These are phyloP conservation scores for Acanthamoeba sp. DNA, from an alignment of 208 protist genomes.

Conservation along the genomic window DNA sequence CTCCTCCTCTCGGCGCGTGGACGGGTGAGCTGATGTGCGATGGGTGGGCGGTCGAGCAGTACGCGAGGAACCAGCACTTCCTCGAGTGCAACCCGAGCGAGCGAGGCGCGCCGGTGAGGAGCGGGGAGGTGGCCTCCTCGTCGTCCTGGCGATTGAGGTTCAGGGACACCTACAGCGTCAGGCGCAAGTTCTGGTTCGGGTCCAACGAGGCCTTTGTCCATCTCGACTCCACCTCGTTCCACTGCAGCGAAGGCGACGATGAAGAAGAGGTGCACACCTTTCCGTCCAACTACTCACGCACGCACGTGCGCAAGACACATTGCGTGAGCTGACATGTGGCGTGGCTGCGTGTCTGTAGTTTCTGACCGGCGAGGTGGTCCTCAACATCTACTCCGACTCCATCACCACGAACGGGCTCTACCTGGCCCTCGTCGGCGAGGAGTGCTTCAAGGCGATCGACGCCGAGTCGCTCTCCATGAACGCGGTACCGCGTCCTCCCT, in stretches of 20 bases:
- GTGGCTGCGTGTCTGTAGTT: background rate
- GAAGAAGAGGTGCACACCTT: background rate
- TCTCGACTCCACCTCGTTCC: background rate
- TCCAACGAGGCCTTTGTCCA: slow-evolving; percentile 46
- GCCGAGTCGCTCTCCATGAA: slow-evolving; percentile 62
- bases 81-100: slow-evolving; percentile 1
- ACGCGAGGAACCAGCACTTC: background rate
- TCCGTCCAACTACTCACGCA: background rate
- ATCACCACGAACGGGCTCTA: slow-evolving; percentile 55
- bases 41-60: too few relatives aligned
- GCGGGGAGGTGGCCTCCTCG: too few relatives aligned
- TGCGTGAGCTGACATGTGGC: background rate
- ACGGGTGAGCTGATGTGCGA: too few relatives aligned
- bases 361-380: slow-evolving; percentile 11
- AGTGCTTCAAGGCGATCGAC: slow-evolving; percentile 64
- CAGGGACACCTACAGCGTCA: slow-evolving; percentile 12
- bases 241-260: background rate
- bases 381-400: slow-evolving; percentile 49
- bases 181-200: slow-evolving; percentile 52
- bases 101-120: background rate
- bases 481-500: background rate
- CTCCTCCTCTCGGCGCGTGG: too few relatives aligned
- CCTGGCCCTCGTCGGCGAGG: slow-evolving; percentile 13
- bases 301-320: too few relatives aligned
- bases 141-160: background rate